Conservation (phyloP, 352 stramenopile species). For the Phytophthora meadii region DNA sequence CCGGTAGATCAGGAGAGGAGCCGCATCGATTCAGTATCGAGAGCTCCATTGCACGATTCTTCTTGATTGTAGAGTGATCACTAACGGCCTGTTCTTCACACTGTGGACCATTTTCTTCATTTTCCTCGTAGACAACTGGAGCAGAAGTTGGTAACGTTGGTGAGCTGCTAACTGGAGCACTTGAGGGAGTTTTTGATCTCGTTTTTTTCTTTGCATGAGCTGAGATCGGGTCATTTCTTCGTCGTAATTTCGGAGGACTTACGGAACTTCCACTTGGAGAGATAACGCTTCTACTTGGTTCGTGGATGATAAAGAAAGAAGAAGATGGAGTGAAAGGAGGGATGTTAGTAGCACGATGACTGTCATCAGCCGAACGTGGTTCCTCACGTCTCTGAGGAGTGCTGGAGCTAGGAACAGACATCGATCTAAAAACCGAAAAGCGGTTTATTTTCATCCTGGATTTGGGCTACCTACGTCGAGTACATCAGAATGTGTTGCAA, state of each 20-base stretch:
- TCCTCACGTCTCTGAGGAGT: slow-evolving; percentile 14
- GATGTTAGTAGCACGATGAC: slow-evolving; percentile 1
- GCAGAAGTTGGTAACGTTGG: slow-evolving; percentile 2
- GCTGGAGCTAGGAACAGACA: slow-evolving; percentile 2
- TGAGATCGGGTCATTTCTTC: slow-evolving; percentile 1
- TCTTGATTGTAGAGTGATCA: slow-evolving; percentile 1
- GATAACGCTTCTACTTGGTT: slow-evolving; percentile 38
- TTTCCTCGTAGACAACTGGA: slow-evolving; percentile 11
- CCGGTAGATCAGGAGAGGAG: slow-evolving; percentile 66
- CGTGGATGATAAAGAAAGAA: slow-evolving; percentile 78
- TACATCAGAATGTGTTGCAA: too few species aligned
- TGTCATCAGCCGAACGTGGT: slow-evolving; percentile 3
- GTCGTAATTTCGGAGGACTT: slow-evolving; percentile 17
- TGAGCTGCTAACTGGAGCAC: slow-evolving; percentile 1
- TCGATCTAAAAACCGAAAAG: slow-evolving; percentile 1
- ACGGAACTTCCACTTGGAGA: slow-evolving; percentile 30
- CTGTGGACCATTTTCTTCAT: slow-evolving; percentile 1
- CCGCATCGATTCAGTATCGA: slow-evolving; percentile 69
- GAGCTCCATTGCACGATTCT: slow-evolving; percentile 24
- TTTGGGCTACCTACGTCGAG: too few species aligned
- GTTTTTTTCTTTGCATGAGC: slow-evolving; percentile 22
- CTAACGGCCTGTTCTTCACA: slow-evolving; percentile 1
- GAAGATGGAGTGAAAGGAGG: slow-evolving; percentile 25
- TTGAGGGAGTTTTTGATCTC: slow-evolving; percentile 16
- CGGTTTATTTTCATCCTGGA: too few species aligned